phyloP scores from a whole-genome alignment of 2,329 filamentous ascomycete species.

The Ascosphaera aggregata region DNA sequence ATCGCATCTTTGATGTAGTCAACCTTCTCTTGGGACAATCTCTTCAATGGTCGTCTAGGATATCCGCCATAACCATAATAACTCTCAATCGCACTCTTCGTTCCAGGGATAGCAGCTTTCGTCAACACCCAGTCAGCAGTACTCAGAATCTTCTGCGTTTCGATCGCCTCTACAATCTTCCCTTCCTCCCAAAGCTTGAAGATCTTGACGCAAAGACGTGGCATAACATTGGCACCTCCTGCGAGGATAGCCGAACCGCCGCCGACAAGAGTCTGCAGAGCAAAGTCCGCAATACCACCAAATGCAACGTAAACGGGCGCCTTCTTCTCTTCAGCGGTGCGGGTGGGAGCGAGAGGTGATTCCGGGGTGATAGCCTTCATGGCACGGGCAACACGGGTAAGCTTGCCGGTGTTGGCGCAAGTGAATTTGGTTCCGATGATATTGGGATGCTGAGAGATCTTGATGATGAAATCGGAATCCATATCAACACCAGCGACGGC shows the following conservation, averaged over 20 bases:
- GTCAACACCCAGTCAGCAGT: conserved; percentile 68
- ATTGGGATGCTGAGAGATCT: conserved; percentile 56
- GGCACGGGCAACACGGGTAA: conserved; percentile 56
- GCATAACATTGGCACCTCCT: conserved; percentile 68
- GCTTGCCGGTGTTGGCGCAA: conserved; percentile 72
- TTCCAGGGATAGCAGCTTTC: conserved; percentile 63
- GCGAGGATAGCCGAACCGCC: conserved; percentile 72
- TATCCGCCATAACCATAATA: conserved; percentile 69
- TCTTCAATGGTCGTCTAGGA: conserved; percentile 37
- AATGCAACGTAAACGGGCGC: conserved; percentile 51
- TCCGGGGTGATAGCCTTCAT: conserved; percentile 45
- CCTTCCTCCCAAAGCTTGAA: conserved; percentile 59
- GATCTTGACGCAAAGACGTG: conserved; percentile 57
- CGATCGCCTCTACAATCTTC: conserved; percentile 50
- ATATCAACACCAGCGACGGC: conserved; percentile 73
- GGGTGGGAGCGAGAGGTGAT: conserved; percentile 10
- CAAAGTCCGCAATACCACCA: conserved; percentile 74
- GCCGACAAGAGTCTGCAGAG: conserved; percentile 55
- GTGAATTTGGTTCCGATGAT: conserved; percentile 83
- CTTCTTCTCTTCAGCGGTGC: conserved; percentile 11
- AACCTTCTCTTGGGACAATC: conserved; percentile 12
- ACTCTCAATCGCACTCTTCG: conserved; percentile 60
- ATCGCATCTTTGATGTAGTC: conserved; percentile 13
- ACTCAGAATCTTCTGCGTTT: conserved; percentile 51
- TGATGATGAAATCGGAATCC: conserved; percentile 69